A percentile compares a stretch with the other conserved stretches of the same genome.
Evolutionary conservation across 1,139 yeast species (phyloP).

Genomic region (Geotrichum reessii): DNA sequence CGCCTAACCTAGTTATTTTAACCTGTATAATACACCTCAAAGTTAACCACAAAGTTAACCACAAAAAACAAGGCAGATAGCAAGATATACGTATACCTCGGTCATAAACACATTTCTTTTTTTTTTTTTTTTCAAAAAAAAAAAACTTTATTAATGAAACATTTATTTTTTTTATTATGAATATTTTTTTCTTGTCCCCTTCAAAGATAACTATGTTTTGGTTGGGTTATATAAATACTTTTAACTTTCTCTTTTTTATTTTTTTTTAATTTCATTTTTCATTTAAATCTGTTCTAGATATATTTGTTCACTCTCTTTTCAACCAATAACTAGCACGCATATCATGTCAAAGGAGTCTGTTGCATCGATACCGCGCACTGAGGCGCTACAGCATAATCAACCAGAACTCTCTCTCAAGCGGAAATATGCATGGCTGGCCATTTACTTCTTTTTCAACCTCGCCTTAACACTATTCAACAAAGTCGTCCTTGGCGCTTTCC

Average conservation of each 20-base stretch:
- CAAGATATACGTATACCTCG: not conserved
- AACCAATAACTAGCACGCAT: not conserved
- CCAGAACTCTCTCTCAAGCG: conserved; percentile 9
- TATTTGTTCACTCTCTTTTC: not conserved
- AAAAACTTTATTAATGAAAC: too few relatives aligned
- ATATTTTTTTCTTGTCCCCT: not conserved
- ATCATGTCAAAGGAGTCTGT: conserved; percentile 8
- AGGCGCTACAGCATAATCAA: not conserved
- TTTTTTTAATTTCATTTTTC: not conserved
- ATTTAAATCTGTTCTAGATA: too few relatives aligned
- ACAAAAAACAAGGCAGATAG: not conserved
- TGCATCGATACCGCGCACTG: not conserved
- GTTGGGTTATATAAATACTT: not conserved
- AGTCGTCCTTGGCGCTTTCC: conserved; percentile 29
- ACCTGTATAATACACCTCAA: not conserved
- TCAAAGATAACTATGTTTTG: not conserved
- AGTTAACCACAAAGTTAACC: not conserved
- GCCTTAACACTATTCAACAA: conserved; percentile 30
- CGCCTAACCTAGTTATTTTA: too few relatives aligned
- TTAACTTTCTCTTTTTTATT: not conserved
- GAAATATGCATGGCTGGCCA: conserved; percentile 24
- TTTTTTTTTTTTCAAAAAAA: too few relatives aligned
- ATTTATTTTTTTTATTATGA: not conserved
- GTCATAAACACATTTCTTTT: not conserved
- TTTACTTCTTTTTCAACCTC: conserved; percentile 29